Base-by-base conservation (phyloP, 108 stramenopile genomes). In the Fragilaria radians region DNA sequence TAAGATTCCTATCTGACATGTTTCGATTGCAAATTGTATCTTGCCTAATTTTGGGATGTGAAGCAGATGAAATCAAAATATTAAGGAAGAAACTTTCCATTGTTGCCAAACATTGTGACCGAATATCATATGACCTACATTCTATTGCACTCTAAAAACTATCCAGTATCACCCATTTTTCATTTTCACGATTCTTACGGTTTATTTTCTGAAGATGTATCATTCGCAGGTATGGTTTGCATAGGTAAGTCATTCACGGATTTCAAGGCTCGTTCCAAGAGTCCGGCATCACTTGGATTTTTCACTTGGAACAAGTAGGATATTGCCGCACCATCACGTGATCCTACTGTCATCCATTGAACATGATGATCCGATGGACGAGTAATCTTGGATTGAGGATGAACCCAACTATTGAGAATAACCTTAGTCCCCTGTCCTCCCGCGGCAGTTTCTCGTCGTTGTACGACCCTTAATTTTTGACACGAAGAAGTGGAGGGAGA, bases 391-490 rank as follows among this genome's bases (percentile, higher is more conserved):
- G 71, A 72, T 46, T 80, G 70, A 14, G 63, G 65, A 32, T 68
- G 73, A 7, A 90, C 59, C 22, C 57, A 61, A 0, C 72, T 48
- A 61, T 92, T 92, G 19, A 88, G 68, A 46, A 92, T 70, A 24
- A 87, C 56, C 47, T 73, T 80, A 33, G 75, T 81, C 11, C 77
- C 87, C 18, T 59, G 55, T 5, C 81, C 77, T 26, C 73, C 82
- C 3, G 77, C 65, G 27, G 66, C 66, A 17, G 64, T 68, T 60
- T 86, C 85, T n/a, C 77, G 70, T 45, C 87, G 67, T 61, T 88
- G 87, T 28, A 88, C 87, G 21, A 92, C 58, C 11, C 90, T 80
- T 22, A 65, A 65, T 19, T 52, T 21, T 19, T 21, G 50, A 28
- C 29, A 52, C 19, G 46, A 54, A 30, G 34, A 17, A 34, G 57